These are phyloP conservation scores for Kokia cookei DNA, from an alignment of 441 rosid genomes.

Conservation along the genomic window DNA sequence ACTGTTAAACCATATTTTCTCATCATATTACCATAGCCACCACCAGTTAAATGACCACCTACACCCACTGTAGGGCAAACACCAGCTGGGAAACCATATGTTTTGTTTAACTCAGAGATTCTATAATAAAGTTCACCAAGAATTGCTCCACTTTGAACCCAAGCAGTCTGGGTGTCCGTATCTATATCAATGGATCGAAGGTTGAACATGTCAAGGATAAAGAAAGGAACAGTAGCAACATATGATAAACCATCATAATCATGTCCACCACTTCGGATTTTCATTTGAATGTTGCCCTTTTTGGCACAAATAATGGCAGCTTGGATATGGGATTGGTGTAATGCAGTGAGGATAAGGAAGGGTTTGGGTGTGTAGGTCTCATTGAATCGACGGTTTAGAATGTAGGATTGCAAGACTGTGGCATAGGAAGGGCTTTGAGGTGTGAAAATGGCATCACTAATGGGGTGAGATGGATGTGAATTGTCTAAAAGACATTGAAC, in stretches of 20 bases:
- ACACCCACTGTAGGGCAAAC: conserved; percentile 40
- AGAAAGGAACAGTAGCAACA: conserved; percentile 30
- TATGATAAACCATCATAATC: conserved; percentile 49
- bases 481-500: conserved; percentile 23
- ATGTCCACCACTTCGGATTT: conserved; percentile 46
- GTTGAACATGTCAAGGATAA: conserved; percentile 37
- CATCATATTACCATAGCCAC: conserved; percentile 46
- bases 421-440: conserved; percentile 23
- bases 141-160: conserved; percentile 39
- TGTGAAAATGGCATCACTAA: conserved; percentile 22
- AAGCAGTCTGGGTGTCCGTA: conserved; percentile 15
- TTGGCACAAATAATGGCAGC: conserved; percentile 35
- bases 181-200: conserved; percentile 29
- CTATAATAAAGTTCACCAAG: conserved; percentile 36
- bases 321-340: conserved; percentile 27
- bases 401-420: conserved; percentile 27
- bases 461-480: conserved; percentile 28
- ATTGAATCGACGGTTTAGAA: conserved; percentile 36
- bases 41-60: conserved; percentile 41
- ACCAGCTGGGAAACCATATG: conserved; percentile 37
- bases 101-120: conserved; percentile 21
- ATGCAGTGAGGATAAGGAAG: conserved; percentile 26
- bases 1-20: conserved; percentile 41
- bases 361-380: conserved; percentile 28
- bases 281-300: conserved; percentile 21